Evolutionary conservation across 495 filamentous ascomycete species (phyloP).

Genomic region (Opeltia flavorubescens): DNA sequence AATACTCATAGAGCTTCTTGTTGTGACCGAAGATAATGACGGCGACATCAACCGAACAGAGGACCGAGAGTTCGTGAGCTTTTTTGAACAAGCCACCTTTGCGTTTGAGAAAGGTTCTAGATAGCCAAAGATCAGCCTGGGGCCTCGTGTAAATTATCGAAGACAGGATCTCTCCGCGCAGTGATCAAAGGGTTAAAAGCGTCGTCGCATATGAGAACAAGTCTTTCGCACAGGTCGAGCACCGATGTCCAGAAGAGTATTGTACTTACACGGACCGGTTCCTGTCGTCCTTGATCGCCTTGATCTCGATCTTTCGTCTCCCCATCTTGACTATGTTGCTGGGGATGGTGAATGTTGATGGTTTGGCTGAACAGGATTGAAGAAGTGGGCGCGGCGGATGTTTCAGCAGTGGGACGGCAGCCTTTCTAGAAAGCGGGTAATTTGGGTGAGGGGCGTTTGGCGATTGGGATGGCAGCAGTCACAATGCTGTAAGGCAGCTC

Average conservation of each 20-base stretch:
- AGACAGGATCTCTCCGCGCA: too few relatives aligned
- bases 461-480: not conserved
- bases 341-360: not conserved
- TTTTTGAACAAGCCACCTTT: constrained; percentile 99
- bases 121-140: constrained; percentile 2
- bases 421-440: constrained; percentile 1
- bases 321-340: constrained; percentile 35
- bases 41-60: constrained; percentile 95
- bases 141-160: not conserved
- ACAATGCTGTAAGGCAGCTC: not conserved
- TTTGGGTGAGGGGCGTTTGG: not conserved
- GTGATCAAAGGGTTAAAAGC: too few relatives aligned
- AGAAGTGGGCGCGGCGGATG: not conserved
- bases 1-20: constrained; percentile 97
- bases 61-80: constrained; percentile 92
- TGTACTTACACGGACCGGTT: constrained; percentile 90
- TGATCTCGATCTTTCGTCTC: constrained; percentile 89
- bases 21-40: constrained; percentile 97
- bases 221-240: too few relatives aligned
- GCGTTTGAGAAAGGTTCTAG: constrained; percentile 91
- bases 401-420: constrained; percentile 1
- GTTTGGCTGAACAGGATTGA: not conserved
- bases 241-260: too few relatives aligned
- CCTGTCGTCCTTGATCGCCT: constrained; percentile 97
- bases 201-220: too few relatives aligned